phyloP scores from a whole-genome alignment of 2,329 filamentous ascomycete species.

The Microascus cirrosus region DNA sequence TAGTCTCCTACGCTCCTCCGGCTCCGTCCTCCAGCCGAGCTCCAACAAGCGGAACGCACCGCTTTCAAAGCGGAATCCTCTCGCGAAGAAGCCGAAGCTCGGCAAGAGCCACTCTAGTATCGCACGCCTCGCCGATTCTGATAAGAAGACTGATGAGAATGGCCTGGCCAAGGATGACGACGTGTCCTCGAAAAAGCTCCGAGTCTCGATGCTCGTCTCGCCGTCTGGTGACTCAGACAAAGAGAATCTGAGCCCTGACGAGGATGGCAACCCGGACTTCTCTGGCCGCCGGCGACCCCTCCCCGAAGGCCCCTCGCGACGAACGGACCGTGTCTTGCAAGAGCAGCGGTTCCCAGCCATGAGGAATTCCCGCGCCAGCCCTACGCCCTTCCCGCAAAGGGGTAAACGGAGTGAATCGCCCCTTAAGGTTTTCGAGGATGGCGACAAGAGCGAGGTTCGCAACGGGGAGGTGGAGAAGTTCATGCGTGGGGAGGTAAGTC shows the following conservation, averaged over 20 bases:
- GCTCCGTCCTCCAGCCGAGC: constrained; percentile 40
- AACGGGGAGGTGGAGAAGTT: constrained; percentile 60
- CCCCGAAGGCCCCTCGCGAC: constrained; percentile 19
- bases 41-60: constrained; percentile 53
- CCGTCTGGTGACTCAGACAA: constrained; percentile 66
- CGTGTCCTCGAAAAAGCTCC: constrained; percentile 20
- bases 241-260: constrained; percentile 69
- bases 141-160: constrained; percentile 12
- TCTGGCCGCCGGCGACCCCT: constrained; percentile 15
- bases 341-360: constrained; percentile 20
- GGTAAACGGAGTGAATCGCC: constrained; percentile 17
- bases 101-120: constrained; percentile 50
- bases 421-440: constrained; percentile 43
- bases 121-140: constrained; percentile 37
- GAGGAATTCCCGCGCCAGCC: constrained; percentile 25
- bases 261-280: constrained; percentile 20
- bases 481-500: constrained; percentile 56
- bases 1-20: constrained; percentile 64
- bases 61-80: constrained; percentile 12
- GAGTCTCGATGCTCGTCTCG: constrained; percentile 25
- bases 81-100: constrained; percentile 52
- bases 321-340: constrained; percentile 22
- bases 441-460: constrained; percentile 5
- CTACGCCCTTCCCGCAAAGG: constrained; percentile 22
- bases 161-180: constrained; percentile 6